A percentile compares a stretch with the other conserved stretches of the same genome.
Conservation (phyloP, 129 eudicot genomes). For the Chrysanthemum seticuspe region DNA sequence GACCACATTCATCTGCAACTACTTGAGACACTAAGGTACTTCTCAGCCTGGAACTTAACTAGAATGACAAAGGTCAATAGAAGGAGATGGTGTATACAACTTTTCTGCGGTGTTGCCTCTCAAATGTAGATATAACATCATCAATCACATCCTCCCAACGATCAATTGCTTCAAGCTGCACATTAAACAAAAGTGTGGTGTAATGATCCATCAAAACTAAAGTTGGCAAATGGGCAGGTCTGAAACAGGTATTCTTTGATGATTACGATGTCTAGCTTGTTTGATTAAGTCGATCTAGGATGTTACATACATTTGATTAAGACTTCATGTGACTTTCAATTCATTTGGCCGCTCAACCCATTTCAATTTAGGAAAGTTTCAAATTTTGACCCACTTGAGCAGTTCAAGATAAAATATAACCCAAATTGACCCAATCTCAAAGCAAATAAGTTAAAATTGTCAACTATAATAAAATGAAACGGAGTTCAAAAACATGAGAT, state of each 20-base stretch:
- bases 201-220: background rate
- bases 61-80: conserved; percentile 35
- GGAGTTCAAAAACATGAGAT: background rate
- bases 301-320: background rate
- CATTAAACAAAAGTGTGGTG: background rate
- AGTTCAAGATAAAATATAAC: background rate
- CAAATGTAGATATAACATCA: conserved; percentile 57
- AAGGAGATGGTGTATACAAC: conserved; percentile 66
- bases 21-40: background rate
- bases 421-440: background rate
- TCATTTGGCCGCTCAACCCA: background rate
- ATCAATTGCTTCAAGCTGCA: conserved; percentile 71
- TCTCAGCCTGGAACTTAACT: background rate
- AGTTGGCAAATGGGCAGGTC: background rate
- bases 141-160: conserved; percentile 75
- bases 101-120: conserved; percentile 68
- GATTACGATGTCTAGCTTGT: background rate
- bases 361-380: background rate
- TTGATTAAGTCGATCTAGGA: background rate
- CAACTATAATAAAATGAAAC: background rate
- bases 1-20: too few relatives aligned
- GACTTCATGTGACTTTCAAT: background rate
- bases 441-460: background rate
- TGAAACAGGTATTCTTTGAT: background rate
- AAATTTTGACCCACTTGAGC: background rate